Base-by-base conservation (phyloP, 495 filamentous ascomycete genomes). In the Friedmanniomyces endolithicus region DNA sequence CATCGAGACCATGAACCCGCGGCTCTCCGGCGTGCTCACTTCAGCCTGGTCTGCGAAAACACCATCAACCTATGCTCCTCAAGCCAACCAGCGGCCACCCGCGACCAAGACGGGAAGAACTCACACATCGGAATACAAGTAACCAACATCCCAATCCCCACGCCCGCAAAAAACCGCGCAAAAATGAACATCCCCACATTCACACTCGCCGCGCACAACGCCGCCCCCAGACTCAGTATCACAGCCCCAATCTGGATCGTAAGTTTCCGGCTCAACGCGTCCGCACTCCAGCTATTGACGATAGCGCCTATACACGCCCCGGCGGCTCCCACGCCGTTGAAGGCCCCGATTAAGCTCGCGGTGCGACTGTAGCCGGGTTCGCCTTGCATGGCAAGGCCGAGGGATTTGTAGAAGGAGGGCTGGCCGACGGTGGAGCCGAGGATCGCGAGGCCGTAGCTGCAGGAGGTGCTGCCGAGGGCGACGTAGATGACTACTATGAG, bases 351-450 rank as follows among this genome's bases (percentile, higher is more conserved):
- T 24, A 66, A 62, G 2, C 70, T 68, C 2, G 74, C 71, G 1
- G 75, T 78, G n/a, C 65, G 68, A 17, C 53, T 62, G 50, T 78
- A 77, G 20, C 73, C 75, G 7, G 53, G 64, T 29, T 71, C 63
- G 29, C 64, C 68, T 31, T 67, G 61, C 0, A 50, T 45, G 2
- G 74, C 72, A 0, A 77, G 69, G 20, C 68, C 56, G 56, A 77
- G 70, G 62, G 72, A 73, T 11, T 53, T 60, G 62, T 74, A 78
- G 68, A 74, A 77, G 55, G 69, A 69, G 6, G 74, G 74, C 53
- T 77, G 76, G 22, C 76, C 76, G 52, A 79, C 71, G 0, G 75
- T 77, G 41, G 74, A 75, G 17, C 65, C 62, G 39, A 79, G 76
- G 50, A 76, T 72, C 1, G 75, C 74, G 16, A 74, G 58, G 45